Conservation (phyloP, 129 eudicot species). For the Pittosporum tobira region DNA sequence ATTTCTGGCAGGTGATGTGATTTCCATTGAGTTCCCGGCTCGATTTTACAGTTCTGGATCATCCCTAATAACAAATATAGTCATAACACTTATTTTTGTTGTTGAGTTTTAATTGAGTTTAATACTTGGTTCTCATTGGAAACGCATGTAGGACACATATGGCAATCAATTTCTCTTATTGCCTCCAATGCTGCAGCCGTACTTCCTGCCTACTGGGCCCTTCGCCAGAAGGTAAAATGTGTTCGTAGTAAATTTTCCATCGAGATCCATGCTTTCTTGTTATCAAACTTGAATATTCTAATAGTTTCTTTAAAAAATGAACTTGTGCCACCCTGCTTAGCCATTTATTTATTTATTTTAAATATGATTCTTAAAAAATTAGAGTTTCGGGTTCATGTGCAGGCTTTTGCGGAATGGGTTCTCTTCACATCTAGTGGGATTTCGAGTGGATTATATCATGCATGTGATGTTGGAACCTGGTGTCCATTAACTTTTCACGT, state of each 20-base stretch:
- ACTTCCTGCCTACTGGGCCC: slow-evolving; percentile 92
- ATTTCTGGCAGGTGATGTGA: background rate
- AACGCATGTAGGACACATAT: slow-evolving; percentile 71
- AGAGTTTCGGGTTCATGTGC: slow-evolving; percentile 1
- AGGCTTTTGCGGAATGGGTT: slow-evolving; percentile 99
- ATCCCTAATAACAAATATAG: background rate
- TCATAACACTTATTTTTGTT: background rate
- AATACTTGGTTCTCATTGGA: slow-evolving; percentile 7
- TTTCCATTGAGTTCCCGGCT: background rate
- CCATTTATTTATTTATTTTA: too few species aligned
- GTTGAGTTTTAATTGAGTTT: background rate
- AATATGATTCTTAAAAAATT: too few species aligned
- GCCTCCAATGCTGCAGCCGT: slow-evolving; percentile 93
- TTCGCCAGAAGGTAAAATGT: slow-evolving; percentile 63
- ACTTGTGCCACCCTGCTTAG: background rate
- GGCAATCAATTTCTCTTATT: slow-evolving; percentile 80
- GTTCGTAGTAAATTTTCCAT: background rate
- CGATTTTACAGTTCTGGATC: too few species aligned
- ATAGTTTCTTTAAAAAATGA: background rate
- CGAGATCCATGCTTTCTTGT: background rate
- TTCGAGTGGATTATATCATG: slow-evolving; percentile 91
- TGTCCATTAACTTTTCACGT: slow-evolving; percentile 66
- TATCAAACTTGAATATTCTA: background rate
- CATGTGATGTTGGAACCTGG: slow-evolving; percentile 98
- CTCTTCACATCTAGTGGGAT: slow-evolving; percentile 78